These are phyloP conservation scores for Clonostachys rosea DNA, from an alignment of 2,329 filamentous ascomycete species.

Conservation along the genomic window DNA sequence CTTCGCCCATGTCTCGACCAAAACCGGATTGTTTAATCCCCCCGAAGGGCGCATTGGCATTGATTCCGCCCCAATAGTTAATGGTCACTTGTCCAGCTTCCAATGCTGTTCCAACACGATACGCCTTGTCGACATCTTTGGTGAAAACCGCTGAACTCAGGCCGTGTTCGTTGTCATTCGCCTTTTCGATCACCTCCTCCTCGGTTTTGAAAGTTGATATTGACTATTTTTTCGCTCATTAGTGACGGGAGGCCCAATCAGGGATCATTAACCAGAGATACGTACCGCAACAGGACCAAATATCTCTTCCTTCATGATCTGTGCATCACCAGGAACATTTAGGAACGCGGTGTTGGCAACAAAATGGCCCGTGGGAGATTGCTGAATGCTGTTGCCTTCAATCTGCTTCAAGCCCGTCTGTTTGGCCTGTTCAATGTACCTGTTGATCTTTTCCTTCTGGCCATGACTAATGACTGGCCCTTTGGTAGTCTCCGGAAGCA, in stretches of 20 bases:
- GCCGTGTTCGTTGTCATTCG: constrained; percentile 45
- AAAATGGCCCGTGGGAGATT: background rate
- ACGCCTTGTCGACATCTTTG: constrained; percentile 37
- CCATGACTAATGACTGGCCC: constrained; percentile 41
- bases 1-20: constrained; percentile 41
- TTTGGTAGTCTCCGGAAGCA: constrained; percentile 48
- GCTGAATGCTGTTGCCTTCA: background rate
- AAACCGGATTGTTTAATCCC: constrained; percentile 57
- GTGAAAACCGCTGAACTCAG: constrained; percentile 48
- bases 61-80: constrained; percentile 29
- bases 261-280: background rate
- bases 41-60: constrained; percentile 14
- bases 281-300: constrained; percentile 42
- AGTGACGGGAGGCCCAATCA: background rate
- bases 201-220: constrained; percentile 40
- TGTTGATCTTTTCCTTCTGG: constrained; percentile 40
- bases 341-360: background rate
- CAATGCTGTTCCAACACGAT: constrained; percentile 40
- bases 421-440: constrained; percentile 37
- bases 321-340: background rate
- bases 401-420: background rate
- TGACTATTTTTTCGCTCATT: constrained; percentile 16
- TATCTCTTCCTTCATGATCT: constrained; percentile 41
- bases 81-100: constrained; percentile 58
- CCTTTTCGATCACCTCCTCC: constrained; percentile 36